These are phyloP conservation scores for Boletus reticuloceps DNA, from an alignment of 768 basidiomycete species.

Conservation along the genomic window DNA sequence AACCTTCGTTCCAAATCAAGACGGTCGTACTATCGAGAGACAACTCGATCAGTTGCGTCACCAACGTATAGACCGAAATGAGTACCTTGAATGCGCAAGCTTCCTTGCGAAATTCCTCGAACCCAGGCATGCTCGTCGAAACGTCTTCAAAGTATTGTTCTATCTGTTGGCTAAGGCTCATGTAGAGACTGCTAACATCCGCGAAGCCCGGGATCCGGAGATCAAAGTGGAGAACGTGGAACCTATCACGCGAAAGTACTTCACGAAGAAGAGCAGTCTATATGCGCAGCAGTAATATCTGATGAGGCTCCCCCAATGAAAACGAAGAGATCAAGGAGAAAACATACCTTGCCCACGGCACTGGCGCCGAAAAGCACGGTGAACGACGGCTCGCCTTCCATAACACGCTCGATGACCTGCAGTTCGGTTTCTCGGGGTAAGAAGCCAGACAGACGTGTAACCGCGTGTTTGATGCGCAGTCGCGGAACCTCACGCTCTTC, in stretches of 20 bases:
- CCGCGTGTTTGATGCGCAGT: slow-evolving; percentile 71
- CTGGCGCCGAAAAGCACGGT: slow-evolving; percentile 80
- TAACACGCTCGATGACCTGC: slow-evolving; percentile 57
- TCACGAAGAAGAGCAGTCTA: slow-evolving; percentile 79
- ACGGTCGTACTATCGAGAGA: slow-evolving; percentile 64
- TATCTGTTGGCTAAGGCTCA: slow-evolving; percentile 76
- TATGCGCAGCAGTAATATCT: background rate
- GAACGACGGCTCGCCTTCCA: slow-evolving; percentile 72
- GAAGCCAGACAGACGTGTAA: slow-evolving; percentile 74
- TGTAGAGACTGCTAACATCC: slow-evolving; percentile 74
- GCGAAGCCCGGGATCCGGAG: slow-evolving; percentile 83
- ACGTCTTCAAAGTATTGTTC: slow-evolving; percentile 75
- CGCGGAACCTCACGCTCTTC: slow-evolving; percentile 67
- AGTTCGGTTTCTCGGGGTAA: slow-evolving; percentile 67
- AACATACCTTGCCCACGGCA: slow-evolving; percentile 71
- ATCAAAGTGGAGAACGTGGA: slow-evolving; percentile 83
- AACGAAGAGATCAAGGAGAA: background rate
- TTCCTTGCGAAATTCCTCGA: slow-evolving; percentile 71
- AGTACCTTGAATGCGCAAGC: slow-evolving; percentile 75
- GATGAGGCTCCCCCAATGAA: background rate
- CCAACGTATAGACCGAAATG: background rate
- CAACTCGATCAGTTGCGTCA: slow-evolving; percentile 1
- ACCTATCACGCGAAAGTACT: slow-evolving; percentile 63
- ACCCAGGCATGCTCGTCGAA: slow-evolving; percentile 55
- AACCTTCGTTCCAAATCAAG: slow-evolving; percentile 65